Percentiles rank a stretch among this genome's conserved stretches.
Evolutionary conservation across 148 eudicot genomes (phyloP).

Genomic region (Rhododendron williamsianum): DNA sequence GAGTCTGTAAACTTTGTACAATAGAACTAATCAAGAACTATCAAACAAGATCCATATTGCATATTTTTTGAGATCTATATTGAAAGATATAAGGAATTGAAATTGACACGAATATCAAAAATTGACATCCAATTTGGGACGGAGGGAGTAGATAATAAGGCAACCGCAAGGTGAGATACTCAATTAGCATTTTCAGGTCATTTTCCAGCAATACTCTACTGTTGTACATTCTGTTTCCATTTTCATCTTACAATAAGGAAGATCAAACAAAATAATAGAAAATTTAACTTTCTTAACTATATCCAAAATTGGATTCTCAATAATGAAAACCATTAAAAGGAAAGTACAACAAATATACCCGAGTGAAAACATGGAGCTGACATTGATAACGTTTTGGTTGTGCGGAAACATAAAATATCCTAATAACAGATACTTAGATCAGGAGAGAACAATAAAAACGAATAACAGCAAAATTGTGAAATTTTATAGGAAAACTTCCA

Average conservation of each 20-base stretch:
- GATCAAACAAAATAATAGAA: not conserved
- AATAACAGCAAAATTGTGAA: not conserved
- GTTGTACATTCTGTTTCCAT: not conserved
- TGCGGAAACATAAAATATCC: not conserved
- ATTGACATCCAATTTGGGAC: too few relatives aligned
- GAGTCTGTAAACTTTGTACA: too few relatives aligned
- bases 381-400: not conserved
- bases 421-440: not conserved
- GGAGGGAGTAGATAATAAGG: not conserved
- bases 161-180: not conserved
- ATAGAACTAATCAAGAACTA: too few relatives aligned
- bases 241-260: not conserved
- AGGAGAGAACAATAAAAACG: not conserved
- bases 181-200: not conserved
- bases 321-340: not conserved
- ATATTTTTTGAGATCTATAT: too few relatives aligned
- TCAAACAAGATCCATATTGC: too few relatives aligned
- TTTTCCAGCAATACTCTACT: not conserved
- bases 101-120: too few relatives aligned
- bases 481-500: not conserved
- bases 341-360: not conserved
- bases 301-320: not conserved
- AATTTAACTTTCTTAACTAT: not conserved
- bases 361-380: not conserved
- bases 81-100: too few relatives aligned